Evolutionary conservation across 805 yeast species (phyloP).

Genomic region (Wickerhamiella shivajii): DNA sequence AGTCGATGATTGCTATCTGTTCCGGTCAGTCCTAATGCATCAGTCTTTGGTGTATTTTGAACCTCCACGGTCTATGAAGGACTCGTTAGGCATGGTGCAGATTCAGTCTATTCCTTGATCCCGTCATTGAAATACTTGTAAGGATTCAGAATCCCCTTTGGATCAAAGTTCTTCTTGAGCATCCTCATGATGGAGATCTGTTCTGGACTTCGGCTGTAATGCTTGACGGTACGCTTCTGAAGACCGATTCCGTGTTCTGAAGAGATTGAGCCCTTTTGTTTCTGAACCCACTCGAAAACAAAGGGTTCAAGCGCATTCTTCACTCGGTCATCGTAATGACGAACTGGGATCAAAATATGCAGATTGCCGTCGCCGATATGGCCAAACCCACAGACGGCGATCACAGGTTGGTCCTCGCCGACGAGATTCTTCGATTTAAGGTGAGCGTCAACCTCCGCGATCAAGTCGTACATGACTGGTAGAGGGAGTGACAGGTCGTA

Average conservation of each 20-base stretch:
- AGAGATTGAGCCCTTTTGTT: slow-evolving; percentile 60
- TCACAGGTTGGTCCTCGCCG: slow-evolving; percentile 38
- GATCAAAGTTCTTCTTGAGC: slow-evolving; percentile 72
- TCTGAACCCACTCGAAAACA: slow-evolving; percentile 69
- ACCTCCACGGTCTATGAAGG: no score
- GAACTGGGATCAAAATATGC: slow-evolving; percentile 79
- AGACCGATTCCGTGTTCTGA: slow-evolving; percentile 96
- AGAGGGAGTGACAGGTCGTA: slow-evolving; percentile 11
- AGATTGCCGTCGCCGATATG: slow-evolving; percentile 93
- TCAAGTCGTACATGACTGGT: slow-evolving; percentile 9
- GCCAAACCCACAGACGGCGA: slow-evolving; percentile 85
- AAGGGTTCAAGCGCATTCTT: slow-evolving; percentile 78
- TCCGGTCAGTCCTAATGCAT: no score
- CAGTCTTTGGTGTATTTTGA: no score
- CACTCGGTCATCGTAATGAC: slow-evolving; percentile 61
- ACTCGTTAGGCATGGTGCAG: no score
- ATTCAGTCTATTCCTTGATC: slow-evolving; percentile 1
- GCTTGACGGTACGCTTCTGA: slow-evolving; percentile 78
- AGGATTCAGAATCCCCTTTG: slow-evolving; percentile 83
- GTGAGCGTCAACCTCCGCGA: slow-evolving; percentile 6
- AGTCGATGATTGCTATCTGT: no score
- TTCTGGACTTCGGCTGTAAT: slow-evolving; percentile 57
- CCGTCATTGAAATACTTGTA: slow-evolving; percentile 55
- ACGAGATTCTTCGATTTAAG: slow-evolving; percentile 2
- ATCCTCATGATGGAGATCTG: slow-evolving; percentile 65